Base-by-base conservation (phyloP, 2,329 filamentous ascomycete genomes). In the Venturia effusa region DNA sequence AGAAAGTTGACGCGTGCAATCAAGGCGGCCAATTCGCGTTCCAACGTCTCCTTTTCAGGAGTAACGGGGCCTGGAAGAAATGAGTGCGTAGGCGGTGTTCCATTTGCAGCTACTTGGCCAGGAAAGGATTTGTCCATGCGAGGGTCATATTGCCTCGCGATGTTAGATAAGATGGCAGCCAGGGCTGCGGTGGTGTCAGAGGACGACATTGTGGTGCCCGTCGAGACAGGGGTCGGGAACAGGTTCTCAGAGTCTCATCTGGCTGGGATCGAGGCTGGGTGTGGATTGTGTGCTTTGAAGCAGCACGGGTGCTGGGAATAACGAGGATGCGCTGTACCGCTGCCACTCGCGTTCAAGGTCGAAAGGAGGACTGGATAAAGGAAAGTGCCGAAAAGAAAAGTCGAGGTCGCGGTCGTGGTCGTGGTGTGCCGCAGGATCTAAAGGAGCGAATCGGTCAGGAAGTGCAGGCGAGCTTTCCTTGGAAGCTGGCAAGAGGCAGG, bases 1-100 rank as follows among this genome's bases (percentile, higher is more conserved):
- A 97, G 84, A 68, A 87, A 85, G 68, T 92, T 88, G 69, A 97
- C 85, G 68, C 94, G 83, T 66, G 86, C 79, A 66, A 88, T 84
- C 67, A 97, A 83, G 64, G 89, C 88, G 61, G 88, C 84, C 65
- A 99, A 83, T 77, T 97, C 93, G 66, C 83, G 81, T 77, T 97
- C 92, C 66, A 97, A 84, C 39, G 83, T 83, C 68, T 84, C 81
- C 78, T 97, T 97, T 68, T 88, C 88, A 41, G 84, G 77, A 55
- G 84, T 88, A 65, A 91, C 83, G 65, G 84, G 82, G 65, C 94
- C 94, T 17, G 93, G 92, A 30, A 97, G 82, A 67, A 82, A 83
- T 71, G 93, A 81, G 68, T 83, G 79, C 67, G 78, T 76, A 40
- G 75, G 70, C 67, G 80, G 78, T 62, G 74, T 71, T 68, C 81